A percentile compares a stretch with the other conserved stretches of the same genome.
These are phyloP conservation scores for Metschnikowia koreensis DNA, from an alignment of 805 yeast genomes.

Conservation along the genomic window DNA sequence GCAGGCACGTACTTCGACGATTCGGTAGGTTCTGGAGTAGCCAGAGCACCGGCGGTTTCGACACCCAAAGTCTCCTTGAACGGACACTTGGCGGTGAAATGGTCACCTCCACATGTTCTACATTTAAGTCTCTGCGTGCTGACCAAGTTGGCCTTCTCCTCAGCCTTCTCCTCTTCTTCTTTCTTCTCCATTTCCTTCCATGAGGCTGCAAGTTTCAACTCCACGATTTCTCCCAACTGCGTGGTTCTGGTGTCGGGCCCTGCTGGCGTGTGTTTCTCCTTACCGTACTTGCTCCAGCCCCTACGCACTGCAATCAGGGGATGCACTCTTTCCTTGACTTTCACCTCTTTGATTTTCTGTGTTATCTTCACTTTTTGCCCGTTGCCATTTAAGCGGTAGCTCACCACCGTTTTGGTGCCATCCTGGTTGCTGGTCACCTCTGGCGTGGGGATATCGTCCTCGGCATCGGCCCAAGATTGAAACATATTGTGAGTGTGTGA, in stretches of 20 bases:
- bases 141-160: conserved; percentile 39
- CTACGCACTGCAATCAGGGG: conserved; percentile 84
- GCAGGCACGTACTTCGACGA: conserved; percentile 41
- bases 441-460: conserved; percentile 70
- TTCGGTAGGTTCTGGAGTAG: conserved; percentile 27
- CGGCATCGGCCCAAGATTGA: conserved; percentile 70
- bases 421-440: conserved; percentile 76
- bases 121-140: conserved; percentile 56
- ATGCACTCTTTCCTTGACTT: conserved; percentile 77
- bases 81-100: conserved; percentile 94
- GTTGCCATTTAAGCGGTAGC: conserved; percentile 69
- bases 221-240: conserved; percentile 81
- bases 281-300: conserved; percentile 86
- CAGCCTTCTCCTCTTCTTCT: conserved; percentile 56
- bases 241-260: conserved; percentile 92
- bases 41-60: conserved; percentile 42
- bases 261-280: conserved; percentile 64
- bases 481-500: conserved; percentile 25
- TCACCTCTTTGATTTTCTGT: conserved; percentile 75
- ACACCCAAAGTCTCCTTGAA: conserved; percentile 81
- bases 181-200: conserved; percentile 79
- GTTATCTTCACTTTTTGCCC: conserved; percentile 87
- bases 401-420: conserved; percentile 85
- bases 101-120: conserved; percentile 92
- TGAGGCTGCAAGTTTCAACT: conserved; percentile 66